Percentiles rank a stretch among this genome's conserved stretches.
Evolutionary conservation across 78 protist species (phyloP).

Genomic region (Dictyostelium firmibasis): DNA sequence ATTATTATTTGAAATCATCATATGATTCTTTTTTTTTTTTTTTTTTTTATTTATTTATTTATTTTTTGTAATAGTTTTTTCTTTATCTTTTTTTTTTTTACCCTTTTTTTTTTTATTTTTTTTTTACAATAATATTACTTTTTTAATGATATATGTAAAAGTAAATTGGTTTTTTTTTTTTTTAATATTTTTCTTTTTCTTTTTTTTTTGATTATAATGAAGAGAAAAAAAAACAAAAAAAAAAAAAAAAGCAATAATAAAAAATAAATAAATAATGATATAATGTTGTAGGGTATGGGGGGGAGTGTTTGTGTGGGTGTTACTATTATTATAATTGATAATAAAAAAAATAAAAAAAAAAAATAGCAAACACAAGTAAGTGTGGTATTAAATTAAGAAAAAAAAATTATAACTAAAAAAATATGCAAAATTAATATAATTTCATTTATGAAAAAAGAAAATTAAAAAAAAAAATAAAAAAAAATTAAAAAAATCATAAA

Average conservation of each 20-base stretch:
- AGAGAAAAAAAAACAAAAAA: neutral
- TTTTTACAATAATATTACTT: neutral
- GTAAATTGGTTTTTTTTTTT: too few relatives aligned
- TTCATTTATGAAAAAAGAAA: neutral
- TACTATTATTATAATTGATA: neutral
- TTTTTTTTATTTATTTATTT: neutral
- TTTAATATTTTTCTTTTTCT: neutral
- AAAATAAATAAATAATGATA: neutral
- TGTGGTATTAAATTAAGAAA: neutral
- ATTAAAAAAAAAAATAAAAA: neutral
- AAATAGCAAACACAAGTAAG: neutral
- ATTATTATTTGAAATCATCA: slow-evolving; percentile 11
- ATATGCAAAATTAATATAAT: neutral
- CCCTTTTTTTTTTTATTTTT: neutral
- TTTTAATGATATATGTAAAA: neutral
- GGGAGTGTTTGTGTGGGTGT: neutral
- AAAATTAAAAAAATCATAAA: neutral
- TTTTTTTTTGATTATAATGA: neutral
- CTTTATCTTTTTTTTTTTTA: neutral
- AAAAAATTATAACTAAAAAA: neutral
- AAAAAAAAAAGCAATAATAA: neutral
- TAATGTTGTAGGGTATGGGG: neutral
- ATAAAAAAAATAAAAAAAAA: neutral
- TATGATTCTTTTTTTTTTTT: neutral
- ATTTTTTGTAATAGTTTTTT: neutral